phyloP scores from a whole-genome alignment of 2,329 filamentous ascomycete species.

The Epichloe bromicola region DNA sequence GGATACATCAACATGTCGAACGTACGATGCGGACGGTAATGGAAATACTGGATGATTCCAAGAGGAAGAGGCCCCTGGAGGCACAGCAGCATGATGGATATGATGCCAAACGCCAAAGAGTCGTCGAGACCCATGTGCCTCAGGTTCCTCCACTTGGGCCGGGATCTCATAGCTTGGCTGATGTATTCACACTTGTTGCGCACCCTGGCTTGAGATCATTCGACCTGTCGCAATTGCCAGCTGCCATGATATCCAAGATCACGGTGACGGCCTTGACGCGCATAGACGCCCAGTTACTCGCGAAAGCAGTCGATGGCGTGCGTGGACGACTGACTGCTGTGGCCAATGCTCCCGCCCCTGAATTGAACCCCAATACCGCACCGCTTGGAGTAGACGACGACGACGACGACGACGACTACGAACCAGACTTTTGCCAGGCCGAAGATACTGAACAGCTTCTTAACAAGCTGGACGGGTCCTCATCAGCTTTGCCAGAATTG shows the following conservation, averaged over 20 bases:
- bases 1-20: conserved; percentile 81
- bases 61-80: conserved; percentile 62
- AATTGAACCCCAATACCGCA: conserved; percentile 43
- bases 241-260: conserved; percentile 65
- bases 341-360: conserved; percentile 30
- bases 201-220: conserved; percentile 66
- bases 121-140: conserved; percentile 34
- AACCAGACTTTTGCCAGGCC: conserved; percentile 68
- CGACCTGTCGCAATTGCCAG: conserved; percentile 67
- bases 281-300: conserved; percentile 55
- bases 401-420: conserved; percentile 68
- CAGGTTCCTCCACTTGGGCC: conserved; percentile 56
- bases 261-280: conserved; percentile 65
- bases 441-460: conserved; percentile 68
- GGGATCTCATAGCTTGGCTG: conserved; percentile 65
- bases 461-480: conserved; percentile 61
- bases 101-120: conserved; percentile 73
- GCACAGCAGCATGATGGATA: conserved; percentile 57
- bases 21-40: conserved; percentile 64
- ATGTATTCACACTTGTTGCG: conserved; percentile 71
- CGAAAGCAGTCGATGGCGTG: conserved; percentile 57
- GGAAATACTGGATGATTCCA: conserved; percentile 68
- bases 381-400: conserved; percentile 63
- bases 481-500: conserved; percentile 30
- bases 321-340: conserved; percentile 35